Percentiles rank a stretch among this genome's conserved stretches.
These are phyloP conservation scores for Bonia amplexicaulis DNA, from an alignment of 176 grass and related monocot genomes.

Conservation along the genomic window DNA sequence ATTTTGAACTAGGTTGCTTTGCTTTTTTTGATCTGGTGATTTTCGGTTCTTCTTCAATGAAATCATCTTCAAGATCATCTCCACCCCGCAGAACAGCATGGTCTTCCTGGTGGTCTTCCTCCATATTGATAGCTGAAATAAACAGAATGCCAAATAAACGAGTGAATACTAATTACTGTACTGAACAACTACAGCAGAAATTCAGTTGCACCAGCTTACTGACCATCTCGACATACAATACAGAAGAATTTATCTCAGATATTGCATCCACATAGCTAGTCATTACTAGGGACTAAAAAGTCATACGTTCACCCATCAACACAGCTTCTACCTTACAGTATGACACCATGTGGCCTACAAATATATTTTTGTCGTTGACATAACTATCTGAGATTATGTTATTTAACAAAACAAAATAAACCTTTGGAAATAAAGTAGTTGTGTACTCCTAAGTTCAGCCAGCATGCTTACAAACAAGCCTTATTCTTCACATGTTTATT, in stretches of 20 bases:
- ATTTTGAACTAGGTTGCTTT: constrained; percentile 28
- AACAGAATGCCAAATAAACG: not conserved
- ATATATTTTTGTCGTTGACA: not conserved
- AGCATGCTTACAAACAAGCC: not conserved
- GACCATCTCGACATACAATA: not conserved
- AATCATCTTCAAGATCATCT: constrained; percentile 96
- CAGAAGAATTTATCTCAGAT: not conserved
- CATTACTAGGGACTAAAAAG: not conserved
- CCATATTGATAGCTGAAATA: constrained; percentile 39
- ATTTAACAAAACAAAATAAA: not conserved
- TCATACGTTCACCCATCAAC: not conserved
- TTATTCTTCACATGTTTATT: not conserved
- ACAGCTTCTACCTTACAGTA: not conserved
- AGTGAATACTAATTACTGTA: not conserved
- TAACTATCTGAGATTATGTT: not conserved
- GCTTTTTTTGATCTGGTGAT: constrained; percentile 29
- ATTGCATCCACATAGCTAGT: not conserved
- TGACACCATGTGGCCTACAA: not conserved
- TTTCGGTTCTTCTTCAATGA: constrained; percentile 52
- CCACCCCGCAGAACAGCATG: constrained; percentile 39
- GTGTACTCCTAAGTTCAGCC: not conserved
- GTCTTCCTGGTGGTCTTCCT: constrained; percentile 19
- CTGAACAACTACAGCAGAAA: not conserved
- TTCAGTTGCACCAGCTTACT: not conserved
- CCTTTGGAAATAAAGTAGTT: not conserved